Evolutionary conservation across 306 rosid genomes (phyloP), one percentile per base, ranked within the genome.

Genomic region (Rosa persica): DNA sequence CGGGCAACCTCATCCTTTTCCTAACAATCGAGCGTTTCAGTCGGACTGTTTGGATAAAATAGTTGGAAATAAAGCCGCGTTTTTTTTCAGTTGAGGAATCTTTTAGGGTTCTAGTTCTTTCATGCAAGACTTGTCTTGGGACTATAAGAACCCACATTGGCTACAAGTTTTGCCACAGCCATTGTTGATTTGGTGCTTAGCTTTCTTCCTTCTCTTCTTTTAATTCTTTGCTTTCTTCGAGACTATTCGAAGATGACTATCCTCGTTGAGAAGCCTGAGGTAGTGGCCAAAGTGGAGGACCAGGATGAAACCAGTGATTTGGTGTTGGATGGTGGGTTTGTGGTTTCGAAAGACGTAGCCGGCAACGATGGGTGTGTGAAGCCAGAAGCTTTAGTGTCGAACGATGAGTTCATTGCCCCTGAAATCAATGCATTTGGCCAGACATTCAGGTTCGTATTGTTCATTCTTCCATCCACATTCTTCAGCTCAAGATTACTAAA

Each of bases 381-480:
- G 44, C 46, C 44, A 8, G 12, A 36, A 36, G 70, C 5, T 65
- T 7, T 65, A 36, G 70, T 65, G 70, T 65, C 70, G 22, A 34
- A 38, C 46, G 25, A 66, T 17, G 70, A 66, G 70, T 38, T 66
- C 46, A 38, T 7, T 16, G 5, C 46, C 25, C 46, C 70, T 66
- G 71, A 66, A 66, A 19, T 20, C 47, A 34, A 66, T 66, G 48
- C 47, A 38, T 66, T 66, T 66, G 47, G 71, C 71, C 27, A 66
- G 47, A 66, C 71, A 17, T 66, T 38, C 27, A 66, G 71, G 71
- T 66, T 66, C 19, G 47, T 66, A 9, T 66, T 38, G 6, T 36
- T 34, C 3, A 30, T 36, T 64, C 43, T 25, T 23, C 67, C 19
- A 23, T 60, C 36, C 12, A 6, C 13, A 22, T 57, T 55, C n/a